Percentiles rank a stretch among this genome's conserved stretches.
These are phyloP conservation scores for Cucurbita moschata DNA, from an alignment of 306 rosid genomes.

Conservation along the genomic window DNA sequence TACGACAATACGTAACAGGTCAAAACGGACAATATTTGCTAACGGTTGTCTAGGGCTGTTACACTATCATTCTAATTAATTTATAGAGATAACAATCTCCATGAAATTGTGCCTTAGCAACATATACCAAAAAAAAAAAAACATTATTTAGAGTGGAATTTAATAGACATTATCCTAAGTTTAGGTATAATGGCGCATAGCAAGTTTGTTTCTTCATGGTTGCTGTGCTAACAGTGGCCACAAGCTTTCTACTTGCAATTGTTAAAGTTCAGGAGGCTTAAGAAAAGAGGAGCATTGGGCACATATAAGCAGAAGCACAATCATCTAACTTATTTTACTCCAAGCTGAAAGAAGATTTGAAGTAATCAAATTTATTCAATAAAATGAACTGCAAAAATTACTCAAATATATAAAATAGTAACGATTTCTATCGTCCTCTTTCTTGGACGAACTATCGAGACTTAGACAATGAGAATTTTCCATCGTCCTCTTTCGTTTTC, in stretches of 20 bases:
- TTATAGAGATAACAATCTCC: too few species aligned
- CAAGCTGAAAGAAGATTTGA: neutral
- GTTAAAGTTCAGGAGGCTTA: neutral
- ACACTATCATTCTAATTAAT: too few species aligned
- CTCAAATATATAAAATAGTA: neutral
- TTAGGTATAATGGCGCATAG: neutral
- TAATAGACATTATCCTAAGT: too few species aligned
- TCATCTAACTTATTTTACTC: neutral
- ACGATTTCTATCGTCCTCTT: conserved; percentile 1
- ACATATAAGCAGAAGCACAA: neutral
- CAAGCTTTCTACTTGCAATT: neutral
- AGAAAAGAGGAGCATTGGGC: neutral
- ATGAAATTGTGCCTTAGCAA: too few species aligned
- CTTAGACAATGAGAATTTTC: too few species aligned
- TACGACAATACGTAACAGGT: too few species aligned
- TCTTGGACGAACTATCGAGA: neutral
- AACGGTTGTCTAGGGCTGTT: too few species aligned
- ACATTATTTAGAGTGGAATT: too few species aligned
- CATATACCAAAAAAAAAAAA: too few species aligned
- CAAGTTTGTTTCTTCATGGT: neutral
- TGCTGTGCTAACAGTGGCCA: too few species aligned
- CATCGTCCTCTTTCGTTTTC: neutral
- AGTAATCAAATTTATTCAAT: neutral
- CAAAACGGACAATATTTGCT: too few species aligned
- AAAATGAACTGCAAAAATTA: neutral